Evolutionary conservation across 2,329 filamentous ascomycete species (phyloP), one percentile per base, ranked within the genome.

Genomic region (Mycosphaerella sp.): DNA sequence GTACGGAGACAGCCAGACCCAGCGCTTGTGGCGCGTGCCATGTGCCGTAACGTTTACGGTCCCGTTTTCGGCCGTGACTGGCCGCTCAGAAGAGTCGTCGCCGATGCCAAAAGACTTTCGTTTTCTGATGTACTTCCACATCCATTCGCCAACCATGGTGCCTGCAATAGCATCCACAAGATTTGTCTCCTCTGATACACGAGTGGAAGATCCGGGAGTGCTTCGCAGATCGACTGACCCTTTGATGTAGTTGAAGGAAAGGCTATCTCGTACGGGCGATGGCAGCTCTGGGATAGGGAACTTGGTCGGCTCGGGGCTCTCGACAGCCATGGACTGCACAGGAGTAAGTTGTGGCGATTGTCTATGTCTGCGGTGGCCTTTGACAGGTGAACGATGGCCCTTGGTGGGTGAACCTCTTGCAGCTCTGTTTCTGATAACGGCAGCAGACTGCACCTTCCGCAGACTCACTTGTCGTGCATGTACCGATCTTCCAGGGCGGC

Each of bases 1-100:
- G 65, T 98, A 97, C 2, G 93, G 93, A 14, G 91, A 93, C 57
- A 98, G 79, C 93, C 93, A 98, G 1, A 98, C 93, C 93, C 93
- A 98, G 68, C 93, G 80, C 73, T 90, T 96, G 68, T 98, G 93
- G 27, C 93, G 73, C 4, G 79, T 86, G 59, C 81, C 81, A 61
- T 79, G 81, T 58, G 75, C 78, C 16, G 74, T 76, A 53, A 81
- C 83, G 69, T 87, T 83, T 56, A 81, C 81, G 21, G 78, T 82
- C 32, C 79, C 78, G 54, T 77, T 79, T 59, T 78, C 81, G 18
- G 74, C 77, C 28, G 68, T 63, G 40, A 78, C 75, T 65, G 75
- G 76, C 37, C 79, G 72, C 32, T 71, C 68, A 35, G 66, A 62
- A 9, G 56, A 58, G 8, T 58, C 55, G 36, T 87, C 85, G 2